These are phyloP conservation scores for Scheffersomyces amazonensis DNA, from an alignment of 805 yeast genomes.

Conservation along the genomic window DNA sequence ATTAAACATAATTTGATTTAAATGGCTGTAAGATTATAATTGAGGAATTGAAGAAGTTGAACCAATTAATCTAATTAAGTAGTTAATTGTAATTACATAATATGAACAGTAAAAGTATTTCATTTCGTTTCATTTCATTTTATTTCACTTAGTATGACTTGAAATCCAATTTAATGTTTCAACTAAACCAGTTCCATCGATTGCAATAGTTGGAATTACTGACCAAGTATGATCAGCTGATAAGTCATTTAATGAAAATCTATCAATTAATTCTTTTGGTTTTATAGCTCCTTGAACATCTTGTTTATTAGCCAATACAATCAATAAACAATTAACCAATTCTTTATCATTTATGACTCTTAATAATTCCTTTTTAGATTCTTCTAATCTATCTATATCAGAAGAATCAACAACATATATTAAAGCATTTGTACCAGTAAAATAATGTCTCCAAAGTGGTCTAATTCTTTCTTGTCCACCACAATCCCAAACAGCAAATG, in stretches of 20 bases:
- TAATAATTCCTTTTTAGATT: slow-evolving; percentile 73
- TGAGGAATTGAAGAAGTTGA: no score
- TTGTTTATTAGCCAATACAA: slow-evolving; percentile 88
- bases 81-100: no score
- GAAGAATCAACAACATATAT: slow-evolving; percentile 88
- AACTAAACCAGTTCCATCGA: slow-evolving; percentile 83
- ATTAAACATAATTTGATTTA: no score
- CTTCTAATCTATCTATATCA: slow-evolving; percentile 68
- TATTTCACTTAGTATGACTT: slow-evolving; percentile 43
- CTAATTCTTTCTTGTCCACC: slow-evolving; percentile 94
- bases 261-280: slow-evolving; percentile 77
- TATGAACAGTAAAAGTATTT: no score
- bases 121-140: no score
- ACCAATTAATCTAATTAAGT: no score
- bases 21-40: no score
- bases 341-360: slow-evolving; percentile 81
- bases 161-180: slow-evolving; percentile 89
- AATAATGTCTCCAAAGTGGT: slow-evolving; percentile 94
- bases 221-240: slow-evolving; percentile 77
- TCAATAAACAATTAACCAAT: slow-evolving; percentile 71
- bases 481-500: slow-evolving; percentile 90
- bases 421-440: slow-evolving; percentile 88
- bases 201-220: slow-evolving; percentile 87
- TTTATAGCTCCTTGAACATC: slow-evolving; percentile 69
- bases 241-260: slow-evolving; percentile 58